Conservation (phyloP, 202 grass and related monocot species). For the Schoenoplectus triqueter region DNA sequence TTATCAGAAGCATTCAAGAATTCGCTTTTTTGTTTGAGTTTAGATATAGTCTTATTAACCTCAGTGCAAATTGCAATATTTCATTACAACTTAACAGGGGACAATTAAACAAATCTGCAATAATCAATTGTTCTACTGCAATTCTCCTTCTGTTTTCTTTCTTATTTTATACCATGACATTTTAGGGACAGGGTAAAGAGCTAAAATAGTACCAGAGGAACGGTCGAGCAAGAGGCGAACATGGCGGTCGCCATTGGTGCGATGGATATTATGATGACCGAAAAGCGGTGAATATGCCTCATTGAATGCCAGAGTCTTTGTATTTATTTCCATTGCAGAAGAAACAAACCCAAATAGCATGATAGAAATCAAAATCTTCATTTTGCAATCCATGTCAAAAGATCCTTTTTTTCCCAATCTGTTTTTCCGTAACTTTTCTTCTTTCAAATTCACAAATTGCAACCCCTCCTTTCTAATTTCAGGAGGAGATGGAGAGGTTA, state of each 20-base stretch:
- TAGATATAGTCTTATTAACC: background rate
- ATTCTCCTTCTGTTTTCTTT: background rate
- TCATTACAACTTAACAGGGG: background rate
- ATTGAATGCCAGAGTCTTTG: conserved; percentile 55
- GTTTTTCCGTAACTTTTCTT: background rate
- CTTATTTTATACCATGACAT: background rate
- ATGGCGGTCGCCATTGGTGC: conserved; percentile 55
- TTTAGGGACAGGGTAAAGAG: background rate
- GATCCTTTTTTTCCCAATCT: background rate
- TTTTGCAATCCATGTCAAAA: conserved; percentile 32
- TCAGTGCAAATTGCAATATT: background rate
- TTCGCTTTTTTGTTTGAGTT: background rate
- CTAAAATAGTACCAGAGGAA: conserved; percentile 52
- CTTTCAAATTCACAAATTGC: conserved; percentile 23
- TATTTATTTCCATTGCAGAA: conserved; percentile 47
- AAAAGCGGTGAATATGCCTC: conserved; percentile 68
- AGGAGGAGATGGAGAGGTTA: conserved; percentile 21
- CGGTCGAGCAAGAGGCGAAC: conserved; percentile 83
- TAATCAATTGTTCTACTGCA: background rate
- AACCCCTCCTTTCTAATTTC: conserved; percentile 31
- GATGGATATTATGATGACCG: conserved; percentile 62
- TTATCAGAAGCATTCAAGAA: background rate
- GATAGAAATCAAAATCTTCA: conserved; percentile 9
- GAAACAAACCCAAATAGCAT: conserved; percentile 24
- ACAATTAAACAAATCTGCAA: background rate